phyloP scores from a whole-genome alignment of 73 alveolate species.

The Halteria grandinella region DNA sequence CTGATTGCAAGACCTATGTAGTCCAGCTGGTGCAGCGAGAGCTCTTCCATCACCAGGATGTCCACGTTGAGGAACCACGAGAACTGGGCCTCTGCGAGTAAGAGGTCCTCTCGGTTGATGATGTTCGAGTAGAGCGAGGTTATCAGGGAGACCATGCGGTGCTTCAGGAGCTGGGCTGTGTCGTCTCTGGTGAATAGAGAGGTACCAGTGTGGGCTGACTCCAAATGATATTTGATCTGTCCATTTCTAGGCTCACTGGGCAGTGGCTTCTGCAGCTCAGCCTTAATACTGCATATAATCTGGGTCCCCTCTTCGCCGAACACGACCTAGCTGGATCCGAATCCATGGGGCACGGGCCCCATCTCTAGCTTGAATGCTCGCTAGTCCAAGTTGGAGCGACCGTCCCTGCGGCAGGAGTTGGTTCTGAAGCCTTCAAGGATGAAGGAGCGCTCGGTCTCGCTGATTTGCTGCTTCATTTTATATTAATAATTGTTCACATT shows the following conservation, averaged over 20 bases:
- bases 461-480: constrained; percentile 29
- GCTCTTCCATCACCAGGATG: constrained; percentile 29
- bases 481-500: background rate
- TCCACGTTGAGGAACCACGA: constrained; percentile 42
- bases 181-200: constrained; percentile 46
- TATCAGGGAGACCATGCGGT: background rate
- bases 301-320: constrained; percentile 32
- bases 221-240: constrained; percentile 19
- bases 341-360: constrained; percentile 12
- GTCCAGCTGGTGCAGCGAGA: constrained; percentile 20
- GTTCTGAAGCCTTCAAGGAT: constrained; percentile 17
- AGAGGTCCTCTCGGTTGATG: constrained; percentile 29
- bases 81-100: constrained; percentile 9
- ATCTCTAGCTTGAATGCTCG: constrained; percentile 12
- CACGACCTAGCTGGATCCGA: constrained; percentile 31
- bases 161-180: background rate
- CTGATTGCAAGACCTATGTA: constrained; percentile 35
- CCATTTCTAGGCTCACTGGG: constrained; percentile 45
- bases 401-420: constrained; percentile 7
- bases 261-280: constrained; percentile 22
- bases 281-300: constrained; percentile 35
- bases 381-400: constrained; percentile 1
- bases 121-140: constrained; percentile 18
- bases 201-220: constrained; percentile 40
- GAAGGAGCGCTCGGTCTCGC: constrained; percentile 32